Base-by-base conservation (phyloP, 2,329 filamentous ascomycete genomes). In the Thelonectria blattea region DNA sequence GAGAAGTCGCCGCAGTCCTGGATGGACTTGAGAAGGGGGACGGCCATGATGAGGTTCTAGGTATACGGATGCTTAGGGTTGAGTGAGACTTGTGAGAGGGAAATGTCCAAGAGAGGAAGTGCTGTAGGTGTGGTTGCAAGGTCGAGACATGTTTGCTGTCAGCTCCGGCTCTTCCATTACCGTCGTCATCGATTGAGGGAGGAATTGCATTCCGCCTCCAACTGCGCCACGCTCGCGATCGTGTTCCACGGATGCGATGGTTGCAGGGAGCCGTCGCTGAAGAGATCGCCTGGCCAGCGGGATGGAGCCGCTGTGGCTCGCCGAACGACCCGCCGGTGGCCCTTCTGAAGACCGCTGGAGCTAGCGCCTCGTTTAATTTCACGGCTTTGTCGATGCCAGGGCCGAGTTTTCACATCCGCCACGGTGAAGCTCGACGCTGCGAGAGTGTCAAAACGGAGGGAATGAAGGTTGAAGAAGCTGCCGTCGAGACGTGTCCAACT, bases 1-100 rank as follows among this genome's bases (percentile, higher is more conserved):
- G 82, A 80, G 76, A 88, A 96, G 75, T 93, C 88, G 67, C 90
- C 87, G 75, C 91, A 94, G 66, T 96, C 92, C 65, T 83, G 79
- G 12, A 95, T 80, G 39, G 85, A 83, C 65, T 85, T 85, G 66
- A 97, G 78, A n/a, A 82, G 76, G 6, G 93, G 92, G 18, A 97
- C 79, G 63, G 89, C 84, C 89, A 94, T 90, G 59, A 55, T 57
- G 54, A 20, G 53, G 15, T 47, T 48, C 11, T 70, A 48, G 45
- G 47, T 52, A 30, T n/a, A 15, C n/a, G n/a, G n/a, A 10, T 27
- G 42, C 15, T n/a, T n/a, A n/a, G n/a, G n/a, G n/a, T n/a, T n/a
- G n/a, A 12, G 24, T 15, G 9, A 15, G 12, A 30, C 20, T 32
- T 6, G 2, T 47, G 11, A 27, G 45, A 37, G 14, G 15, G 3